Base-by-base conservation (phyloP, 2,329 filamentous ascomycete genomes). In the Herpotrichia juniperi region DNA sequence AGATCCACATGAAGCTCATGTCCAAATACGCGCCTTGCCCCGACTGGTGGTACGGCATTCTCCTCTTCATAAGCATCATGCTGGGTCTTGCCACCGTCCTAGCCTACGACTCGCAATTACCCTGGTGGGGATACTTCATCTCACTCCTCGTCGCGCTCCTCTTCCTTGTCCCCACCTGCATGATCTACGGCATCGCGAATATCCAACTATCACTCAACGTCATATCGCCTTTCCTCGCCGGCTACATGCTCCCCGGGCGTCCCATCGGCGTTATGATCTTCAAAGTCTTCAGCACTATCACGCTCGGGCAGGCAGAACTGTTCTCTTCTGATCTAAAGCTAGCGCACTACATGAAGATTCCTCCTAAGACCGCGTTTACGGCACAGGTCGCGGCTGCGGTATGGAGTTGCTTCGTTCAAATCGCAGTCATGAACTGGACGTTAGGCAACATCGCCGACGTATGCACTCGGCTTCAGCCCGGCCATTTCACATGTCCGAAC, bases 301-400 rank as follows among this genome's bases (percentile, higher is more conserved):
- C 48, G 7, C 45, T 61, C 11, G 30, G 75, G 72, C 56, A 58
- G 42, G 53, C 61, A 17, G 72, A 81, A n/a, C 72, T 70, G 10
- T 81, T 80, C 57, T 72, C 78, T 0, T 72, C 75, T 14, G 79
- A 82, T 56, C 74, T 82, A 61, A 83, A 83, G 19, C 71, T 83
- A 14, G 81, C 78, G 0, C 68, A 77, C 3, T 77, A 78, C 57
- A 80, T 83, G 76, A 83, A 83, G 63, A 72, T 83, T 9, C 86
- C 87, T 0, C 86, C 85, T 12, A 78, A 84, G 16, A 86, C 83
- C 14, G 87, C 88, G 76, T 89, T 89, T 72, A 79, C 82, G 72
- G 79, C 81, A 4, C 87, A 89, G 67, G 80, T 88, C 3, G 81
- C 87, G 1, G 86, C 87, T 7, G 87, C 86, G 0, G 82, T 87